These are phyloP conservation scores for Epichloe gansuensis DNA, from an alignment of 2,329 filamentous ascomycete genomes.

Conservation along the genomic window DNA sequence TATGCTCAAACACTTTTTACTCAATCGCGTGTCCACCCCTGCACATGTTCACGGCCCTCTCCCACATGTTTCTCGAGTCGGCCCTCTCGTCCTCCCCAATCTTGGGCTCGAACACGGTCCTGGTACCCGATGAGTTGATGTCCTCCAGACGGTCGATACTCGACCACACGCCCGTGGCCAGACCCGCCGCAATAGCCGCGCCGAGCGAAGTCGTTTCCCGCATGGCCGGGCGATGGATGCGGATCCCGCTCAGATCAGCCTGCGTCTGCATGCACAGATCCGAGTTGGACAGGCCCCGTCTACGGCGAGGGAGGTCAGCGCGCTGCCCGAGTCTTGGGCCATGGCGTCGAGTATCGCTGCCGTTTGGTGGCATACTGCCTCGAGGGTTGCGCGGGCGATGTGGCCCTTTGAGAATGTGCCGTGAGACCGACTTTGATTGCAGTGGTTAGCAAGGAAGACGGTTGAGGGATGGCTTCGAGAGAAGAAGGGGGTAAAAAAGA, in stretches of 20 bases:
- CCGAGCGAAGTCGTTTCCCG: slow-evolving; percentile 82
- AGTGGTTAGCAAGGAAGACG: background rate
- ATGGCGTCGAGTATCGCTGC: slow-evolving; percentile 87
- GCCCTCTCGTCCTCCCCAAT: slow-evolving; percentile 33
- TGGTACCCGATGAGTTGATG: slow-evolving; percentile 54
- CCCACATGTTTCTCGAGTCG: slow-evolving; percentile 38
- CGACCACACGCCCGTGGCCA: slow-evolving; percentile 69
- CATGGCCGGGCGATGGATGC: slow-evolving; percentile 76
- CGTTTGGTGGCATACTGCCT: slow-evolving; percentile 86
- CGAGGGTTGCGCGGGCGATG: slow-evolving; percentile 78
- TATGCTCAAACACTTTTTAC: background rate
- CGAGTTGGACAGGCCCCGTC: slow-evolving; percentile 82
- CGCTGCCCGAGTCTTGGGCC: slow-evolving; percentile 72
- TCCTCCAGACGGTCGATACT: slow-evolving; percentile 60
- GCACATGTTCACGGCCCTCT: slow-evolving; percentile 47
- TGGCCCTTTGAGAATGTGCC: slow-evolving; percentile 74
- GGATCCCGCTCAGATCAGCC: slow-evolving; percentile 72
- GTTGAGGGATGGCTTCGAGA: no score
- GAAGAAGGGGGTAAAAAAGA: background rate
- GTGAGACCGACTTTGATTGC: slow-evolving; percentile 58
- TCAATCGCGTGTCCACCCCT: slow-evolving; percentile 35
- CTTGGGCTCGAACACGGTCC: slow-evolving; percentile 57
- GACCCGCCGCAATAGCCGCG: slow-evolving; percentile 79
- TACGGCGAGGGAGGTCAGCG: slow-evolving; percentile 63
- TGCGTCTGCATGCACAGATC: slow-evolving; percentile 87